phyloP scores from a whole-genome alignment of 495 filamentous ascomycete species.

The Trichocladium uniseriatum region DNA sequence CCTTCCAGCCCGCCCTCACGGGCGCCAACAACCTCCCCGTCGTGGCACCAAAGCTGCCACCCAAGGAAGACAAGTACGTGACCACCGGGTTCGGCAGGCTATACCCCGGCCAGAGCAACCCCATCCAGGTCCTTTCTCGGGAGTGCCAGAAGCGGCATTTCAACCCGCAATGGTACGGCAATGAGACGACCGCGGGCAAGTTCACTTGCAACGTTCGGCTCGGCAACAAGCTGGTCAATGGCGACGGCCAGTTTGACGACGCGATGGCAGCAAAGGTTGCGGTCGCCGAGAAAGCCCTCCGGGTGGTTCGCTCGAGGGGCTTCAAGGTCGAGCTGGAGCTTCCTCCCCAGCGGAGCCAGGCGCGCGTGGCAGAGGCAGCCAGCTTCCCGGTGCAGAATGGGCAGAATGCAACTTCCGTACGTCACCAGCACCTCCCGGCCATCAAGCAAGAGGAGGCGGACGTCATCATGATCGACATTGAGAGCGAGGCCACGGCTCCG shows the following conservation, averaged over 20 bases:
- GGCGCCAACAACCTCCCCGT: background rate
- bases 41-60: background rate
- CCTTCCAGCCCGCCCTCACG: too few relatives aligned
- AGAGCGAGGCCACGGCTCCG: background rate
- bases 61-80: too few relatives aligned
- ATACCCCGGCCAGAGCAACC: background rate
- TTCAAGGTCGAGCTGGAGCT: too few relatives aligned
- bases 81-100: background rate
- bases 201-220: constrained; percentile 10
- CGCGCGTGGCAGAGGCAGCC: too few relatives aligned
- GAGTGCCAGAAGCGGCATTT: constrained; percentile 25
- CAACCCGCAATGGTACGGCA: constrained; percentile 25
- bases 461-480: background rate
- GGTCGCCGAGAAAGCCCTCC: constrained; percentile 10
- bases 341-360: background rate
- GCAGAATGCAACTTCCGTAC: too few relatives aligned
- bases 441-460: background rate
- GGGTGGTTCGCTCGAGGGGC: background rate
- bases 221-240: background rate
- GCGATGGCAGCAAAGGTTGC: background rate
- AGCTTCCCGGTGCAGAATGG: too few relatives aligned
- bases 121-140: background rate
- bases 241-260: background rate
- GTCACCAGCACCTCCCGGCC: too few relatives aligned
- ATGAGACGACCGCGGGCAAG: too few relatives aligned